Evolutionary conservation across 495 filamentous ascomycete genomes (phyloP).

Genomic region (Xylaria flabelliformis): DNA sequence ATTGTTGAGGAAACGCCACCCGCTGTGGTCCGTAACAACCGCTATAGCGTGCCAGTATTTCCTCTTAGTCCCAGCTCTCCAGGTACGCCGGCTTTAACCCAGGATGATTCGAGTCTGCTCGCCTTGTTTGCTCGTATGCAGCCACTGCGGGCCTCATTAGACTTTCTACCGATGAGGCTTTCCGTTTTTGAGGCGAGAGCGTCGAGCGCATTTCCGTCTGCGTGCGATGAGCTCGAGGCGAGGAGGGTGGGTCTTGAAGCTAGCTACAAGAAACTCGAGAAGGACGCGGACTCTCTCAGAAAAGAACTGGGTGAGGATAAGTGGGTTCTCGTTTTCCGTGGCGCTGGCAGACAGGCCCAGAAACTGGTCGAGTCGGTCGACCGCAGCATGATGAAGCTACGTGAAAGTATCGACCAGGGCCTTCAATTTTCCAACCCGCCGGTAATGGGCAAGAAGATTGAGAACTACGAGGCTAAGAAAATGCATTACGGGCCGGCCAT

Average conservation of each 20-base stretch:
- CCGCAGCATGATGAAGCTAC: conserved; percentile 79
- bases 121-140: conserved; percentile 94
- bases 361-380: conserved; percentile 95
- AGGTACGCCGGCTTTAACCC: conserved; percentile 63
- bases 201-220: conserved; percentile 78
- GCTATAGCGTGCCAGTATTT: conserved; percentile 70
- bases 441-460: conserved; percentile 76
- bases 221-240: conserved; percentile 85
- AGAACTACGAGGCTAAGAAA: conserved; percentile 95
- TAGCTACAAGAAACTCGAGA: conserved; percentile 81
- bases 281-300: conserved; percentile 83
- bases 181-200: conserved; percentile 83
- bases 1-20: conserved; percentile 89
- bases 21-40: conserved; percentile 61
- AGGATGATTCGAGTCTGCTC: conserved; percentile 82
- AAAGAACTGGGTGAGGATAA: conserved; percentile 92
- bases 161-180: conserved; percentile 96
- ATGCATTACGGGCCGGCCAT: conserved; percentile 95
- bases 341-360: conserved; percentile 88
- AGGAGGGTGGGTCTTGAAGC: conserved; percentile 73
- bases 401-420: conserved; percentile 77
- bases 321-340: conserved; percentile 93
- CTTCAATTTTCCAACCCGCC: conserved; percentile 72
- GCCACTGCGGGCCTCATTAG: conserved; percentile 87
- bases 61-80: conserved; percentile 63